phyloP scores from a whole-genome alignment of 768 basidiomycete species.

The Termitomyces sp. region DNA sequence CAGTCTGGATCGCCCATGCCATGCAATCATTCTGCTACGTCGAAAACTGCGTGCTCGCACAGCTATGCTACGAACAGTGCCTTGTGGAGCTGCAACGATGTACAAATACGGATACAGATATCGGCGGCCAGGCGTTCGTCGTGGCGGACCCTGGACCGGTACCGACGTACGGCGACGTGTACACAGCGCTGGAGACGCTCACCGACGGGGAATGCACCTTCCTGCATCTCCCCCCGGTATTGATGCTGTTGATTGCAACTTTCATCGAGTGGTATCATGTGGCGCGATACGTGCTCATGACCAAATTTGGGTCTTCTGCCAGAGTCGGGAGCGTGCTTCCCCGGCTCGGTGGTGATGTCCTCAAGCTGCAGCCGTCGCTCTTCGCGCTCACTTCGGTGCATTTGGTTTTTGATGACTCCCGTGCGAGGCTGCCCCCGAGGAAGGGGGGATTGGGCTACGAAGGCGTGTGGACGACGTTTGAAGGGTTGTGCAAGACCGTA shows the following conservation, averaged over 20 bases:
- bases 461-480: slow-evolving; percentile 54
- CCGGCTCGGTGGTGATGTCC: slow-evolving; percentile 41
- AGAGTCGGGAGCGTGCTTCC: slow-evolving; percentile 43
- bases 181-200: slow-evolving; percentile 51
- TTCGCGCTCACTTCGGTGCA: slow-evolving; percentile 53
- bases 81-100: slow-evolving; percentile 47
- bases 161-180: slow-evolving; percentile 60
- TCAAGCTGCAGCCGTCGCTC: slow-evolving; percentile 58
- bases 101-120: slow-evolving; percentile 48
- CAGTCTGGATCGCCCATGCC: slow-evolving; percentile 57
- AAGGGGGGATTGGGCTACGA: slow-evolving; percentile 64
- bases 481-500: slow-evolving; percentile 55
- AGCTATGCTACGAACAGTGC: slow-evolving; percentile 70
- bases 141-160: slow-evolving; percentile 65
- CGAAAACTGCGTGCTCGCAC: slow-evolving; percentile 72
- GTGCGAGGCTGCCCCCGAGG: slow-evolving; percentile 49
- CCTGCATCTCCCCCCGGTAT: slow-evolving; percentile 52
- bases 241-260: slow-evolving; percentile 60
- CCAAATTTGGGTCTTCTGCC: slow-evolving; percentile 18
- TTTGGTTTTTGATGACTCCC: slow-evolving; percentile 63
- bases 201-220: slow-evolving; percentile 56
- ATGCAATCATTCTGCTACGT: slow-evolving; percentile 70
- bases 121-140: slow-evolving; percentile 70
- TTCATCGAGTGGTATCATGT: slow-evolving; percentile 56
- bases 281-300: slow-evolving; percentile 36